phyloP scores from a whole-genome alignment of 257 asterid genomes.

The Misopates orontium region DNA sequence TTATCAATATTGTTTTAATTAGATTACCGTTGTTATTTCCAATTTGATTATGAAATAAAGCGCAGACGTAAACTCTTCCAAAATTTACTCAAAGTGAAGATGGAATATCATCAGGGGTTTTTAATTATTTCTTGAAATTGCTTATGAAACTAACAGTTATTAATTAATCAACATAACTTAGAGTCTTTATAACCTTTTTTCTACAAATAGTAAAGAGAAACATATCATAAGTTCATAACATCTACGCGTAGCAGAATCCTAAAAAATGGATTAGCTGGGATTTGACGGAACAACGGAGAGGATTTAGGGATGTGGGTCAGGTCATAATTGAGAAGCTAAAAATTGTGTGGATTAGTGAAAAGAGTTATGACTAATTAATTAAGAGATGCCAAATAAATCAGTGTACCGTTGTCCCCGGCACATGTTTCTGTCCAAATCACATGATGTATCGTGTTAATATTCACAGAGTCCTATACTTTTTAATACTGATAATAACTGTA shows the following conservation, averaged over 20 bases:
- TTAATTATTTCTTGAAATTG: too few species aligned
- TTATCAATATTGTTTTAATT: too few species aligned
- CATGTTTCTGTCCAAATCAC: conserved; percentile 37
- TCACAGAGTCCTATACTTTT: background rate
- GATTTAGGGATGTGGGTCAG: conserved; percentile 24
- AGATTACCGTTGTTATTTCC: too few species aligned
- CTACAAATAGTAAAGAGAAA: too few species aligned
- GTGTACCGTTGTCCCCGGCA: conserved; percentile 39
- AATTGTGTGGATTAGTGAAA: conserved; percentile 19
- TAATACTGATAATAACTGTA: background rate
- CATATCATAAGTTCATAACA: too few species aligned
- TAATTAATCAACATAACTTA: too few species aligned
- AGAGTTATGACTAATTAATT: background rate
- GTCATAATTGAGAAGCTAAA: background rate
- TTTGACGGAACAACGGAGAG: background rate
- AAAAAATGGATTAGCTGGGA: background rate
- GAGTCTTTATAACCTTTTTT: too few species aligned
- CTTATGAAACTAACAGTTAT: too few species aligned
- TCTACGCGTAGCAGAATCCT: background rate
- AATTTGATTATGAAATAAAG: too few species aligned
- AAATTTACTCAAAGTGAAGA: too few species aligned
- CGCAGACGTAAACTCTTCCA: too few species aligned
- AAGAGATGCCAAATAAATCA: background rate
- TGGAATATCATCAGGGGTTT: too few species aligned
- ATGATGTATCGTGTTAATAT: conserved; percentile 21